Evolutionary conservation across 2,329 filamentous ascomycete genomes (phyloP).

Genomic region (Xylariaceae sp.): DNA sequence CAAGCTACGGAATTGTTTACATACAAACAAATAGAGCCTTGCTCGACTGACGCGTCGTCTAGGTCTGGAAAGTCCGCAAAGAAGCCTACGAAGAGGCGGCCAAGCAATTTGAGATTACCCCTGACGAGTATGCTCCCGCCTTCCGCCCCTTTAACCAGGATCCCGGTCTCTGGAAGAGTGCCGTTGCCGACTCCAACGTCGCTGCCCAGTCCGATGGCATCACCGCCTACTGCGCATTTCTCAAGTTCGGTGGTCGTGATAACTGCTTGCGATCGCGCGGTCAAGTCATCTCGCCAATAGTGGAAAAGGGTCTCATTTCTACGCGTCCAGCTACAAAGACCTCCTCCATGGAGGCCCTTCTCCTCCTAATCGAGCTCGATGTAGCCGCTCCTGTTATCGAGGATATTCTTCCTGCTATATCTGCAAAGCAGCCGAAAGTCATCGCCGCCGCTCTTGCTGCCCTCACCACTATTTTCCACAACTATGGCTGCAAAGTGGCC

Average conservation of each 20-base stretch:
- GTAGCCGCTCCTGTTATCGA: conserved; percentile 81
- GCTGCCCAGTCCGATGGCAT: conserved; percentile 94
- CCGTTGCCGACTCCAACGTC: conserved; percentile 91
- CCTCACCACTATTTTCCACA: conserved; percentile 81
- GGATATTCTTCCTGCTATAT: conserved; percentile 63
- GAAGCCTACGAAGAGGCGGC: conserved; percentile 88
- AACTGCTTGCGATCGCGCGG: conserved; percentile 73
- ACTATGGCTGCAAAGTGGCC: conserved; percentile 88
- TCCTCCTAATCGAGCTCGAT: conserved; percentile 88
- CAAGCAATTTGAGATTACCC: conserved; percentile 78
- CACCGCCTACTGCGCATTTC: conserved; percentile 79
- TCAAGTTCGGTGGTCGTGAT: conserved; percentile 83
- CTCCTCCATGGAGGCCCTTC: conserved; percentile 76
- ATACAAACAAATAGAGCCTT: conserved; percentile 6
- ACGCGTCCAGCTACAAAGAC: conserved; percentile 86
- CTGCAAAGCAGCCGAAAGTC: conserved; percentile 40
- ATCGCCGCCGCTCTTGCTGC: conserved; percentile 45
- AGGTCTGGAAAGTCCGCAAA: conserved; percentile 97
- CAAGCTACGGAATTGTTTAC: too few relatives aligned
- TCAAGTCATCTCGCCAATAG: conserved; percentile 70
- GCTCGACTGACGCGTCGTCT: not conserved
- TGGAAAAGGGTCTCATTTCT: conserved; percentile 86
- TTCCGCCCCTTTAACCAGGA: conserved; percentile 88
- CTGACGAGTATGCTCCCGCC: conserved; percentile 77
- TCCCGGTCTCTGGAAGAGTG: conserved; percentile 81